Evolutionary conservation across 305 asterid species (phyloP).

Genomic region (Fraxinus platypoda): DNA sequence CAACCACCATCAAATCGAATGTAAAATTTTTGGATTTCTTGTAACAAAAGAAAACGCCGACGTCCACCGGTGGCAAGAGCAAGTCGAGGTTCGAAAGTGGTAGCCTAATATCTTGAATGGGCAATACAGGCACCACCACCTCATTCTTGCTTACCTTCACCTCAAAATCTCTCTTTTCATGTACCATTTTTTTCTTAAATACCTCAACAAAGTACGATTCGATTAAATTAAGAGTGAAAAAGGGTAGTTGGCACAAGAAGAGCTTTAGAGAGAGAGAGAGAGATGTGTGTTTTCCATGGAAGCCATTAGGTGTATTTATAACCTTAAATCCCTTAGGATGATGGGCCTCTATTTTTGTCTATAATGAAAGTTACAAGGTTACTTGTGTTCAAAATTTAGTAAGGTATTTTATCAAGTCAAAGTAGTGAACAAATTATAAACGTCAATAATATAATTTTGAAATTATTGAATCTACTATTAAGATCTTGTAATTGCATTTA

Average conservation of each 20-base stretch:
- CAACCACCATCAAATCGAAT: conserved; percentile 19
- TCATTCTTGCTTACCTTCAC: conserved; percentile 38
- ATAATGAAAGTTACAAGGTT: background rate
- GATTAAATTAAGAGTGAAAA: background rate
- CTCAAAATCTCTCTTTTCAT: conserved; percentile 22
- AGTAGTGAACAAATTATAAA: background rate
- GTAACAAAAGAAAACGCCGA: conserved; percentile 51
- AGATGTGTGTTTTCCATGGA: background rate
- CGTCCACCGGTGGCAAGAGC: conserved; percentile 50
- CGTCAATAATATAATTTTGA: background rate
- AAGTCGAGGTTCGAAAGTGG: conserved; percentile 62
- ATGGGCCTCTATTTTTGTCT: background rate
- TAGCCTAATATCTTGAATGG: conserved; percentile 50
- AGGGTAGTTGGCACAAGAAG: background rate
- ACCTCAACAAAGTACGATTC: background rate
- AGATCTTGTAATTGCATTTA: background rate
- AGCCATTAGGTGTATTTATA: too few relatives aligned
- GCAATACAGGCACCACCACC: conserved; percentile 44
- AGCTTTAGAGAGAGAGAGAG: background rate
- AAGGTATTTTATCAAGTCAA: too few relatives aligned
- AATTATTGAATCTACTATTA: too few relatives aligned
- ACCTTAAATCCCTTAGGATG: too few relatives aligned
- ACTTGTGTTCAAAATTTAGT: too few relatives aligned
- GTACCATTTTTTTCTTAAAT: conserved; percentile 17
- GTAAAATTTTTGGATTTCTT: background rate